These are phyloP conservation scores for Neoboletus subvelutipes DNA, from an alignment of 768 basidiomycete species.

Conservation along the genomic window DNA sequence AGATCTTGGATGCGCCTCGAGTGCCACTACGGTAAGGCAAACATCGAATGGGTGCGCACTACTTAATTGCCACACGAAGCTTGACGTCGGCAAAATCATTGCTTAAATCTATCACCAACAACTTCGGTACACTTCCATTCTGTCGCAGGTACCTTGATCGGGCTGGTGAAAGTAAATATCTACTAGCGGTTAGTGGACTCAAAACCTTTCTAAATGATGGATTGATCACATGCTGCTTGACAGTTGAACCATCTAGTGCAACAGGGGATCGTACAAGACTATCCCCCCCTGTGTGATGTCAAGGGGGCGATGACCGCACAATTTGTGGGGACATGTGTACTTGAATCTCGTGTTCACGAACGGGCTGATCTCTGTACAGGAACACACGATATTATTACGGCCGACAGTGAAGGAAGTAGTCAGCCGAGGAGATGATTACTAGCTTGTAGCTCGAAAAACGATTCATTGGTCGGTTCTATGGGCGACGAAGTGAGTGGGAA, in stretches of 20 bases:
- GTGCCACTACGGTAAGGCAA: conserved; percentile 67
- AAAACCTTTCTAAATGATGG: neutral
- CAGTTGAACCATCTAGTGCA: conserved; percentile 88
- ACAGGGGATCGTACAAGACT: conserved; percentile 86
- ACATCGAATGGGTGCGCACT: neutral
- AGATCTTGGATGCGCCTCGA: conserved; percentile 63
- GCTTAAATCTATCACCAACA: conserved; percentile 82
- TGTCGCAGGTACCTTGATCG: conserved; percentile 95
- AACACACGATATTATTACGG: conserved; percentile 82
- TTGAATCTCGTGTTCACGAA: neutral
- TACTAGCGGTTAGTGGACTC: conserved; percentile 67
- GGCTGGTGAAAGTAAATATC: conserved; percentile 87
- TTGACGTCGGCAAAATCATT: conserved; percentile 83
- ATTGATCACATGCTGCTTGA: neutral
- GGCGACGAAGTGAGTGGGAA: conserved; percentile 8
- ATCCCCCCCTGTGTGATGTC: conserved; percentile 89
- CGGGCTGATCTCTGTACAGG: conserved; percentile 42
- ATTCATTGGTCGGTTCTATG: neutral
- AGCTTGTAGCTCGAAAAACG: conserved; percentile 15
- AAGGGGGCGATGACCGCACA: conserved; percentile 92
- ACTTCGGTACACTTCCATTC: conserved; percentile 94
- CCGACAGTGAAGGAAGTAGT: conserved; percentile 85
- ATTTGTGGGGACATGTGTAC: conserved; percentile 52
- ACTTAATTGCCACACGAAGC: conserved; percentile 39
- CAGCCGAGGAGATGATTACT: conserved; percentile 83